These are phyloP conservation scores for Colletotrichum liriopes DNA, from an alignment of 2,329 filamentous ascomycete genomes.

Conservation along the genomic window DNA sequence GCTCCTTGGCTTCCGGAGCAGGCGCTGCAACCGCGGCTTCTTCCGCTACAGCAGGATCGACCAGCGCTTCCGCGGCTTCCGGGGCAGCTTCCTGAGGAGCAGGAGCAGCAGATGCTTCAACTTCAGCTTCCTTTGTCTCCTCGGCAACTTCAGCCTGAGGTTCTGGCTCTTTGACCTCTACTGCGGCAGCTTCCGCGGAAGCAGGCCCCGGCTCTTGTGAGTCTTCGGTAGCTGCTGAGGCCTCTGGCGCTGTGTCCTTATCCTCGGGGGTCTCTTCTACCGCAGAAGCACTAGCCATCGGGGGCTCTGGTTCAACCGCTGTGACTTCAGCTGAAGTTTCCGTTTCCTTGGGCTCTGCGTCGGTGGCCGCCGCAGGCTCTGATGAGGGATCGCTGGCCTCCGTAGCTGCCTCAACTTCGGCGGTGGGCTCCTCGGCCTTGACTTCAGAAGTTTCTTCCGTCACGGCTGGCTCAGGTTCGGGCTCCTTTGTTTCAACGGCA, in stretches of 20 bases:
- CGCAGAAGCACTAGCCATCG: neutral
- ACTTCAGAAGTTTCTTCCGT: neutral
- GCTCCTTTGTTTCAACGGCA: neutral
- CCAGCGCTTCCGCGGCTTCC: neutral
- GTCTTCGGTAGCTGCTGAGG: neutral
- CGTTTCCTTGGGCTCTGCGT: neutral
- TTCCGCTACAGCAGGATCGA: constrained; percentile 6
- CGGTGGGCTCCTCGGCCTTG: neutral
- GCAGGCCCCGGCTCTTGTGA: neutral
- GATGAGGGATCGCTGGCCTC: neutral
- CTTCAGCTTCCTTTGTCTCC: constrained; percentile 3
- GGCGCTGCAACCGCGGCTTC: neutral
- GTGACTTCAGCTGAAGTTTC: constrained; percentile 11
- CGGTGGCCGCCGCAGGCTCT: neutral
- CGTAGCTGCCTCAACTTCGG: neutral
- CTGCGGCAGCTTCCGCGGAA: neutral
- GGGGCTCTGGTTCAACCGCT: constrained; percentile 3
- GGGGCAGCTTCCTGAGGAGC: neutral
- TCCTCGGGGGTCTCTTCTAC: neutral
- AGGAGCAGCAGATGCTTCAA: neutral
- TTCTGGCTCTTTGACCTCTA: neutral
- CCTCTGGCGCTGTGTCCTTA: neutral
- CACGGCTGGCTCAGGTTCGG: neutral
- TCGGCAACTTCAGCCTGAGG: neutral
- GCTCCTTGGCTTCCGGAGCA: constrained; percentile 19